Evolutionary conservation across 805 yeast species (phyloP), one percentile per base, ranked within the genome.

Genomic region (Saccharomycopsis lassenensis): DNA sequence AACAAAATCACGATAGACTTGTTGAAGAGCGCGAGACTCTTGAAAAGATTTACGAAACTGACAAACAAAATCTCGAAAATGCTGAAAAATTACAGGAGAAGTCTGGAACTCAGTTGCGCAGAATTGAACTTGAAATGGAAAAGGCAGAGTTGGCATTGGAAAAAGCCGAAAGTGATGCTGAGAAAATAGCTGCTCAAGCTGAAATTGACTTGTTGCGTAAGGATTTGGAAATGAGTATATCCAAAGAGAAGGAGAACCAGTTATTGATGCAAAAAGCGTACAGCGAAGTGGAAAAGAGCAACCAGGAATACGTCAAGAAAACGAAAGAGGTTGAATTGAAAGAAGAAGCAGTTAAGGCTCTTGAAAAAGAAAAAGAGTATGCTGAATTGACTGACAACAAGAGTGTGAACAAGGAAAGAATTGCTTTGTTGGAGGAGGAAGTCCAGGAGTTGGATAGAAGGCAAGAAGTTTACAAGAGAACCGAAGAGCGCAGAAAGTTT

Each of bases 271-370:
- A 39, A 17, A 24, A 39, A 12, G 43, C 46, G 2, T 7, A 17
- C 11, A 25, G 24, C 16, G 44, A 42, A 12, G 19, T 22, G 6
- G 39, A 39, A 24, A 28, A 27, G 23, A 24, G 36, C 7, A 24
- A 26, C 8, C 24, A 28, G 11, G 40, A 42, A 14, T n/a, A 19
- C 12, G 15, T 39, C 19, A 39, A 31, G 22, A 36, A 24, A 12
- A 19, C 33, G 18, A 39, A 39, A 18, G 44, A 35, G 22, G 22
- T 39, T 16, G 43, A 39, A 20, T 36, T 42, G 30, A 42, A 42
- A 22, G 24, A 29, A 15, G 35, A 22, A 7, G 41, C 46, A 6
- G 22, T 42, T 19, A 25, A 36, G 33, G 38, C 44, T 11, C 29
- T 42, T 16, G 39, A 36, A 12, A 31, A 42, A 16, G 46, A 42